Evolutionary conservation across 371 early-diverging fungal species (phyloP).

Genomic region (Nematocida displodere): DNA sequence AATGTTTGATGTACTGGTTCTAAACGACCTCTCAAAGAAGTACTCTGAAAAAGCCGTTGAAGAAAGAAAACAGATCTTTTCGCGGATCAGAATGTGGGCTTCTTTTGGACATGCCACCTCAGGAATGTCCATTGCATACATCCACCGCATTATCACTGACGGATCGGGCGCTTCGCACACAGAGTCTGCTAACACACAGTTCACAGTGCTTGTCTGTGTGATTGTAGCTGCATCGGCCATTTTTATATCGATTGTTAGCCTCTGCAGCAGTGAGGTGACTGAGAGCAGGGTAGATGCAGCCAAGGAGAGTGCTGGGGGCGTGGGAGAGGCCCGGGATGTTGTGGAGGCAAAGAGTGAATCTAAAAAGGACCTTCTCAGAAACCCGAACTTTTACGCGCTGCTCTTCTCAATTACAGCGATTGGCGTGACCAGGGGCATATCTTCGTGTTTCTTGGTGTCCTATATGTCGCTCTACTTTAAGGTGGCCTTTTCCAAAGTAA

Average conservation of each 20-base stretch:
- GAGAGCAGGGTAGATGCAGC: background rate
- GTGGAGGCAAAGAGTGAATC: background rate
- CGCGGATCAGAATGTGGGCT: constrained; percentile 48
- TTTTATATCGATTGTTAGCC: constrained; percentile 7
- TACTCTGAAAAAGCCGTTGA: background rate
- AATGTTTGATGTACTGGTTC: constrained; percentile 38
- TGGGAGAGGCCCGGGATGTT: background rate
- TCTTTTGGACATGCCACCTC: constrained; percentile 41
- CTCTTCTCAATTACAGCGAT: constrained; percentile 28
- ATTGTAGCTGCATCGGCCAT: background rate
- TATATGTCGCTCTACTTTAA: constrained; percentile 17
- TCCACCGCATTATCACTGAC: constrained; percentile 1
- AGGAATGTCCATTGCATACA: constrained; percentile 23
- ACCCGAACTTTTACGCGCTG: constrained; percentile 9
- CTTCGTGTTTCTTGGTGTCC: constrained; percentile 40
- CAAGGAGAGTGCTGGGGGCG: background rate
- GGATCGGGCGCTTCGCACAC: background rate
- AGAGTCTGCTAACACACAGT: background rate
- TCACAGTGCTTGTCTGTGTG: constrained; percentile 8
- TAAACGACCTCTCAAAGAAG: constrained; percentile 11
- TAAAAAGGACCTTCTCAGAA: background rate
- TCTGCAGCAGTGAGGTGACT: background rate
- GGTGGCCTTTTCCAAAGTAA: constrained; percentile 26
- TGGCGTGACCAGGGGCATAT: constrained; percentile 36
- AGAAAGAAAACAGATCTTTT: constrained; percentile 46